A percentile compares a stretch with the other conserved stretches of the same genome.
phyloP scores from a whole-genome alignment of 805 yeast genomes.

The Candida nonsorbophila region DNA sequence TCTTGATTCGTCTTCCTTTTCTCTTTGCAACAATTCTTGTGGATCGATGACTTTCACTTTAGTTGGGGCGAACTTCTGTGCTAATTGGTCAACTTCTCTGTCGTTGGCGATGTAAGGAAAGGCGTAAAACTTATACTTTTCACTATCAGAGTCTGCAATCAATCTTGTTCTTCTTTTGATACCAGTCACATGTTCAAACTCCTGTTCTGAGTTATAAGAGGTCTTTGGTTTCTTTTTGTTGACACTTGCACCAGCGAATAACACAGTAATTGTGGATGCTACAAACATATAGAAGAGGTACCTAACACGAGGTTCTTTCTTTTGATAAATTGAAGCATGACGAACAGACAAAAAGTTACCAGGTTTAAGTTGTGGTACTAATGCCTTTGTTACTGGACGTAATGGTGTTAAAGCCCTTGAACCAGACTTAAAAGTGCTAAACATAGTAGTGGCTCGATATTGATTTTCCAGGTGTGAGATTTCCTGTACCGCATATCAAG shows the following conservation, averaged over 20 bases:
- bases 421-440: no score
- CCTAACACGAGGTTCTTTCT: constrained; percentile 25
- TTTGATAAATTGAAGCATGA: constrained; percentile 1
- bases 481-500: no score
- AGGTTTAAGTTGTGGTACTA: no score
- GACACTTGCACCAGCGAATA: constrained; percentile 22
- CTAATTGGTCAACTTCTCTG: constrained; percentile 13
- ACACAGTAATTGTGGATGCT: constrained; percentile 26
- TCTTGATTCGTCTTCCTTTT: constrained; percentile 37
- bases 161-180: constrained; percentile 45
- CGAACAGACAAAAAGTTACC: not conserved
- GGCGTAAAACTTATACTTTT: constrained; percentile 37
- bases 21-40: constrained; percentile 39
- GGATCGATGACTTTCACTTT: constrained; percentile 47
- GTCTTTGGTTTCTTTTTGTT: constrained; percentile 26
- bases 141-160: constrained; percentile 30
- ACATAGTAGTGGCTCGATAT: not conserved
- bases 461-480: constrained; percentile 1
- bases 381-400: no score
- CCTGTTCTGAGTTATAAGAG: constrained; percentile 41
- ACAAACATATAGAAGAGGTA: constrained; percentile 31
- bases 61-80: constrained; percentile 10
- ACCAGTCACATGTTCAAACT: constrained; percentile 46
- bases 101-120: constrained; percentile 26
- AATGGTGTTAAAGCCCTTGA: no score